Conservation (phyloP, 1,284 basidiomycete genomes). For the Sanghuangporus weigelae region DNA sequence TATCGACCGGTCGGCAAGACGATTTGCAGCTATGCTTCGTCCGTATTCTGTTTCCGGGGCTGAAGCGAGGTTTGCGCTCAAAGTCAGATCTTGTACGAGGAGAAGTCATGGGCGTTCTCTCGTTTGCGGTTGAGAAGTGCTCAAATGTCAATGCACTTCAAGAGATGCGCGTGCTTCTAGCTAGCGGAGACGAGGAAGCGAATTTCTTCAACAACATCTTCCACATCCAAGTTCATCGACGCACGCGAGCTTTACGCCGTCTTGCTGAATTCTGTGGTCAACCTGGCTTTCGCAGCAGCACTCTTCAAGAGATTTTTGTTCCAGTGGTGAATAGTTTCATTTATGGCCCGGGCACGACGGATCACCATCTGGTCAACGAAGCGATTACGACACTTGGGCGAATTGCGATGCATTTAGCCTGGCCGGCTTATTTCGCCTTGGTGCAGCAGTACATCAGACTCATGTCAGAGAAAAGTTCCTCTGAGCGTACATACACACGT, state of each 20-base stretch:
- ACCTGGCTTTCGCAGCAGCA: conserved; percentile 65
- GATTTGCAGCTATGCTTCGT: conserved; percentile 55
- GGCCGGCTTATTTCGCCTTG: conserved; percentile 82
- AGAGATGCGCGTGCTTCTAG: conserved; percentile 82
- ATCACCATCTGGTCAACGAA: conserved; percentile 91
- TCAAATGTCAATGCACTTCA: conserved; percentile 54
- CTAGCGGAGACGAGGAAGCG: conserved; percentile 89
- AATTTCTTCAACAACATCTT: conserved; percentile 97
- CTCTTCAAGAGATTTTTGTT: conserved; percentile 80
- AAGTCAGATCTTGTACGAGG: conserved; percentile 86
- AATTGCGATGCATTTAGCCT: conserved; percentile 70
- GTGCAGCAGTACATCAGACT: conserved; percentile 82
- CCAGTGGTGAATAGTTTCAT: conserved; percentile 87
- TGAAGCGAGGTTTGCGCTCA: conserved; percentile 80
- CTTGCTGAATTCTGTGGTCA: conserved; percentile 80
- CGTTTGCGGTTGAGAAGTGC: conserved; percentile 70
- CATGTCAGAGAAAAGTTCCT: conserved; percentile 65
- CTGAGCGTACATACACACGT: conserved; percentile 83
- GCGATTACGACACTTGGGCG: conserved; percentile 76
- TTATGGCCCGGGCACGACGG: conserved; percentile 60
- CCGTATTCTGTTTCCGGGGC: conserved; percentile 69
- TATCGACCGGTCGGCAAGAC: conserved; percentile 33
- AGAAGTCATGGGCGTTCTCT: conserved; percentile 81
- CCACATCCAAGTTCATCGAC: conserved; percentile 92
- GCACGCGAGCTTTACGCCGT: conserved; percentile 82